phyloP scores from a whole-genome alignment of 2,329 filamentous ascomycete genomes.

The Gliomastix tumulicola region DNA sequence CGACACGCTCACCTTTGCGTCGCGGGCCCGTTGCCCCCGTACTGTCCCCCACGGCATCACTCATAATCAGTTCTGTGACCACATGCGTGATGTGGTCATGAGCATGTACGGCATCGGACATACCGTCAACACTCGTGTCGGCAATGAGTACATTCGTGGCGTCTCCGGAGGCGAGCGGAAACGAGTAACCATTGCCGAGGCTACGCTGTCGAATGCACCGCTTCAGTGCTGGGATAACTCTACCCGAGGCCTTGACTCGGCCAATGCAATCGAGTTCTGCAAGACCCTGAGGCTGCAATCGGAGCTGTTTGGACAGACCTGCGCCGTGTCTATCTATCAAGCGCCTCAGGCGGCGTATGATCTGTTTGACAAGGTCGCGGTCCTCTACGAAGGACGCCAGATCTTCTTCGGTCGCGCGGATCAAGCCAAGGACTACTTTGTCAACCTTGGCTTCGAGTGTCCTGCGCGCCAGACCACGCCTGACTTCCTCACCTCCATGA shows the following conservation, averaged over 20 bases:
- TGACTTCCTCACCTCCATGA: slow-evolving; percentile 68
- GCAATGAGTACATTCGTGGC: slow-evolving; percentile 46
- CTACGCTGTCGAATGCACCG: slow-evolving; percentile 14
- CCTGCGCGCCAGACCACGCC: slow-evolving; percentile 61
- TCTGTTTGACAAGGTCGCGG: slow-evolving; percentile 51
- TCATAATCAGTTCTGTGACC: slow-evolving; percentile 32
- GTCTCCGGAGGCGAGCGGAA: slow-evolving; percentile 43
- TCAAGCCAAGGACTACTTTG: slow-evolving; percentile 57
- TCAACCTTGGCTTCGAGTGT: slow-evolving; percentile 60
- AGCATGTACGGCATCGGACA: slow-evolving; percentile 48
- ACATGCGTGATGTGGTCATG: slow-evolving; percentile 46
- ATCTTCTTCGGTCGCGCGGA: slow-evolving; percentile 56
- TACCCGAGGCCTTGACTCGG: slow-evolving; percentile 45
- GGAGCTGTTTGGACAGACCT: slow-evolving; percentile 41
- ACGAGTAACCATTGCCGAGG: slow-evolving; percentile 23
- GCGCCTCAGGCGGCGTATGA: slow-evolving; percentile 50
- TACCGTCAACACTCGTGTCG: slow-evolving; percentile 44
- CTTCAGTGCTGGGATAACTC: slow-evolving; percentile 33
- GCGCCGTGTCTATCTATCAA: slow-evolving; percentile 45
- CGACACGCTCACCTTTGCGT: slow-evolving; percentile 56
- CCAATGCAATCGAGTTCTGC: slow-evolving; percentile 48
- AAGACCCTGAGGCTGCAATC: slow-evolving; percentile 41
- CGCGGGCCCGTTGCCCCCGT: slow-evolving; percentile 42
- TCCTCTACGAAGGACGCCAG: slow-evolving; percentile 54
- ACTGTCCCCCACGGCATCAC: slow-evolving; percentile 37